Evolutionary conservation across 2,329 filamentous ascomycete species (phyloP).

Genomic region (Hypomyces rosellus): DNA sequence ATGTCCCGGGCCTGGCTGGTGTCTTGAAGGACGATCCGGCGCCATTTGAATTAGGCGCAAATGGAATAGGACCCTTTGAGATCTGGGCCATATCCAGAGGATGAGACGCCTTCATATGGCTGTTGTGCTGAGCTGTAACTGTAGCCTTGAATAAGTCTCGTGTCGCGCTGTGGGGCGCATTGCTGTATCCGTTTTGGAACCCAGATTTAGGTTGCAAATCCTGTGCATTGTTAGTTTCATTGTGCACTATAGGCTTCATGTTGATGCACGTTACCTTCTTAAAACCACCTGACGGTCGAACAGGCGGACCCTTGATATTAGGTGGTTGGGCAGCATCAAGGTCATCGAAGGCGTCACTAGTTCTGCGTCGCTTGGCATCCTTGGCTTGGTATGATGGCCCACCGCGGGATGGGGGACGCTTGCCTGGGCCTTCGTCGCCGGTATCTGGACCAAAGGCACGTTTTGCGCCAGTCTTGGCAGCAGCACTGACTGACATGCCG

Average conservation of each 20-base stretch:
- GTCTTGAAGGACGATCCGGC: slow-evolving; percentile 59
- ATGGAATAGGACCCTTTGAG: slow-evolving; percentile 82
- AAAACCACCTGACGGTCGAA: slow-evolving; percentile 66
- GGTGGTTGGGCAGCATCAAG: slow-evolving; percentile 50
- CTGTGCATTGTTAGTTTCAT: slow-evolving; percentile 37
- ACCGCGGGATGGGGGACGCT: slow-evolving; percentile 39
- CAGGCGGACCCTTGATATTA: slow-evolving; percentile 72
- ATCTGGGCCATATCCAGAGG: slow-evolving; percentile 82
- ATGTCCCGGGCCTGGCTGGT: slow-evolving; percentile 50
- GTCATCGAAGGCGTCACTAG: slow-evolving; percentile 64
- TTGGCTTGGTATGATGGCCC: slow-evolving; percentile 59
- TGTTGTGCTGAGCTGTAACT: slow-evolving; percentile 60
- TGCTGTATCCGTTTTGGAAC: slow-evolving; percentile 56
- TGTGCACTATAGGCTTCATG: not conserved
- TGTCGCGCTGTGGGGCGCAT: slow-evolving; percentile 47
- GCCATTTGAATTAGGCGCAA: slow-evolving; percentile 63
- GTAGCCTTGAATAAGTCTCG: slow-evolving; percentile 60
- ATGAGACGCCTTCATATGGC: slow-evolving; percentile 56
- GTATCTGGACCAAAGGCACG: slow-evolving; percentile 62
- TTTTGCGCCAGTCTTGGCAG: slow-evolving; percentile 60
- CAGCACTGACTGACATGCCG: slow-evolving; percentile 50
- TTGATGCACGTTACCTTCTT: slow-evolving; percentile 54
- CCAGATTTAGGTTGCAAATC: slow-evolving; percentile 55
- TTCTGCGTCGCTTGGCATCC: slow-evolving; percentile 75
- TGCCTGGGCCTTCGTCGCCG: slow-evolving; percentile 47